Base-by-base conservation (phyloP, 2,329 filamentous ascomycete species). In the Westerdykella aurantiaca region DNA sequence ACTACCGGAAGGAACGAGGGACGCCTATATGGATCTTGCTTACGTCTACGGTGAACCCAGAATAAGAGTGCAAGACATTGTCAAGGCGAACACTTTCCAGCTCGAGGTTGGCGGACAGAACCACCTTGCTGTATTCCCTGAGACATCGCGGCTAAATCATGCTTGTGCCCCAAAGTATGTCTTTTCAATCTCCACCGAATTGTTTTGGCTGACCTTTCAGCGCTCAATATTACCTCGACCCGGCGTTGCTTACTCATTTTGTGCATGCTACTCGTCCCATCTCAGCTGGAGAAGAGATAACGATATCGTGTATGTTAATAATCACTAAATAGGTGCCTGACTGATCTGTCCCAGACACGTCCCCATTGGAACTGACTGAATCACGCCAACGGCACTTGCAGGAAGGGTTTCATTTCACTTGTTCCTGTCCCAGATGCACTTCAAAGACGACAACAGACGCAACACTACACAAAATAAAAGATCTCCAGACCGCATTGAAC, bases 91-190 rank as follows among this genome's bases (percentile, higher is more conserved):
- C 40, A 60, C 62, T 0, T 67, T 67, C 25, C 59, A 64, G 46
- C 34, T 67, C 0, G 14, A 52, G 1, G 16, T 66, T 18, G 50
- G 42, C 0, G 63, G 57, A 1, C 45, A 46, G 5, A 63, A 62
- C 41, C 64, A 67, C 50, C 42, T 67, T 0, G 60, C 58, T 1
- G 48, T 67, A 0, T 72, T 68, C 23, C 69, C 69, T 0, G 69
- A 71, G 44, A 64, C 69, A 0, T 62, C 60, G 17, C 48, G 68
- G 16, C 47, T 70, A 29, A 72, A 72, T 46, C 70, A 72, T 49
- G 69, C 65, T 25, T 72, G 70, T 44, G 41, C 49, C 6, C 58
- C 64, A 4, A 65, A 62, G 61, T 64, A 54, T 40, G 57, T 50
- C 11, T n/a, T n/a, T 10, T 29, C 17, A 29, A 33, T 18, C 17